These are phyloP conservation scores for Neofusicoccum sp. DNA, from an alignment of 2,329 filamentous ascomycete species.

Conservation along the genomic window DNA sequence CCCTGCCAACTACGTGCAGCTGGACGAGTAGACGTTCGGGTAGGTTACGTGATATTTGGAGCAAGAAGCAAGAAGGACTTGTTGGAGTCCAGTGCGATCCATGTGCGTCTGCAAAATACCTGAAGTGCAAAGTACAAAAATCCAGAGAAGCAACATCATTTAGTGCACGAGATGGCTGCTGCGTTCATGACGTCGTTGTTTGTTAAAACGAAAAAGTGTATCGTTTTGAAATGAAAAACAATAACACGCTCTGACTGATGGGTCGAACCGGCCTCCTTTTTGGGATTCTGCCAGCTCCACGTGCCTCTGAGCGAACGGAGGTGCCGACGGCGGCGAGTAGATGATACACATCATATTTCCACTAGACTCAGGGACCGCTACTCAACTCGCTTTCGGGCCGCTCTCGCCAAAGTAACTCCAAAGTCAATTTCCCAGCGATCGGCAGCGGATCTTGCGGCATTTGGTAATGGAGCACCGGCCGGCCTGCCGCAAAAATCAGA, in stretches of 20 bases:
- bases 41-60: background rate
- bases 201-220: background rate
- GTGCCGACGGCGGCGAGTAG: background rate
- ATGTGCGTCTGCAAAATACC: constrained; percentile 7
- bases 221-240: background rate
- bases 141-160: background rate
- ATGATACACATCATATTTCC: background rate
- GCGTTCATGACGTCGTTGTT: background rate
- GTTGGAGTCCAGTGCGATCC: background rate
- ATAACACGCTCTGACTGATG: background rate
- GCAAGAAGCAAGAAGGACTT: background rate
- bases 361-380: background rate
- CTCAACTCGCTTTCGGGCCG: background rate
- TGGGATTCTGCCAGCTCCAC: background rate
- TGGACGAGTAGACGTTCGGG: constrained; percentile 42
- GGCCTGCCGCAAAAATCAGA: background rate
- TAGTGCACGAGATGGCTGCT: background rate
- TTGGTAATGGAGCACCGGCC: background rate
- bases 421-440: constrained; percentile 6
- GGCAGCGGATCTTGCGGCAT: background rate
- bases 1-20: constrained; percentile 56
- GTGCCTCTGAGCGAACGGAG: background rate
- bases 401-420: background rate
- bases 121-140: constrained; percentile 9
- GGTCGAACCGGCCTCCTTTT: background rate